Base-by-base conservation (phyloP, 1,284 basidiomycete genomes). In the Sporisorium reilianum region DNA sequence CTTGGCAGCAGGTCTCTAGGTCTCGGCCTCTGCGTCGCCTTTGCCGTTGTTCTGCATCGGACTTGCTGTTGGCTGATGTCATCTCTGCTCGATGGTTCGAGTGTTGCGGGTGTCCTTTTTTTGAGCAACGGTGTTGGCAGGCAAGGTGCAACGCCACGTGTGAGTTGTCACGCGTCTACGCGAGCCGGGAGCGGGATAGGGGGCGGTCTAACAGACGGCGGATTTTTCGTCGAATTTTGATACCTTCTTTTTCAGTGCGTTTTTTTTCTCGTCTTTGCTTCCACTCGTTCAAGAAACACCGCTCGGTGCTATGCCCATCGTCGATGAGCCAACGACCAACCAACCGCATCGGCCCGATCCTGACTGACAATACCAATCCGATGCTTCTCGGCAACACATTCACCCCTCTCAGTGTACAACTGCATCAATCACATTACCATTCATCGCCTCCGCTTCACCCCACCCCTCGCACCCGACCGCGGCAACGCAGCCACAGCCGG, bases 361-460 rank as follows among this genome's bases (percentile, higher is more conserved):
- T n/a, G n/a, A n/a, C n/a, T n/a, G n/a, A n/a, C n/a, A n/a, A n/a
- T n/a, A n/a, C n/a, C n/a, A n/a, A n/a, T n/a, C n/a, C n/a, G n/a
- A n/a, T n/a, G n/a, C n/a, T n/a, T n/a, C n/a, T n/a, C n/a, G n/a
- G n/a, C n/a, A n/a, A n/a, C n/a, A n/a, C n/a, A n/a, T n/a, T n/a
- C n/a, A n/a, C n/a, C n/a, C n/a, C n/a, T n/a, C n/a, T n/a, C n/a
- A n/a, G n/a, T n/a, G n/a, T n/a, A n/a, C n/a, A n/a, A n/a, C 18
- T 16, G 8, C 26, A 48, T 28, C n/a, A 5, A 20, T 30, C 16
- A n/a, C 26, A 28, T 10, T 48, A 7, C n/a, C 9, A 32, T 30
- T 50, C 55, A 70, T 54, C 67, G 48, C 8, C 36, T 54, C 30
- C 67, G 57, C 49, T 64, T 70, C 1, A 22, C 49, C 26, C 67